These are phyloP conservation scores for Tricholomella constricta DNA, from an alignment of 768 basidiomycete genomes.

Conservation along the genomic window DNA sequence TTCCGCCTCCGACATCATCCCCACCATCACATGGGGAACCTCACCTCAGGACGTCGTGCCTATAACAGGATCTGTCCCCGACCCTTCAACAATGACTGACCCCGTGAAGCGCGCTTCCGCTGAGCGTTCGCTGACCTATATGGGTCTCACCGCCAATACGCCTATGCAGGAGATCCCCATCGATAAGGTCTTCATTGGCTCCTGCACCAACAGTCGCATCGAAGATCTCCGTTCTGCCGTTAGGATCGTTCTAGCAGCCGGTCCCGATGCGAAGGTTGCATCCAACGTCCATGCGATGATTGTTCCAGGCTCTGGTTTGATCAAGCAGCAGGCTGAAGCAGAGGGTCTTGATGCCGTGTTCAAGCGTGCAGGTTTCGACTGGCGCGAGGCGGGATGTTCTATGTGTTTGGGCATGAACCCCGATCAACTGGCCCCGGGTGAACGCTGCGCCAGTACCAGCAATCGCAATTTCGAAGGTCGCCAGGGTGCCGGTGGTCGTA, in stretches of 20 bases:
- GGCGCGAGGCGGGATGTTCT: slow-evolving; percentile 94
- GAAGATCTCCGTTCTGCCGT: slow-evolving; percentile 91
- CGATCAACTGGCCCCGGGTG: slow-evolving; percentile 80
- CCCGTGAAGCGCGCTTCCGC: slow-evolving; percentile 67
- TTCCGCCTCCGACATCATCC: slow-evolving; percentile 81
- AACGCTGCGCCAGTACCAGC: slow-evolving; percentile 89
- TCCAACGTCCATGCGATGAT: slow-evolving; percentile 82
- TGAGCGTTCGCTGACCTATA: slow-evolving; percentile 78
- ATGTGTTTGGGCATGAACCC: slow-evolving; percentile 98
- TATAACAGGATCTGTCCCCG: slow-evolving; percentile 80
- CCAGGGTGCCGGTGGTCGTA: slow-evolving; percentile 85
- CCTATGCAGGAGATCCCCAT: slow-evolving; percentile 77
- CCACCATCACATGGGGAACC: slow-evolving; percentile 92
- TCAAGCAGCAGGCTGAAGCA: slow-evolving; percentile 89
- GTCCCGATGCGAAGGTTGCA: slow-evolving; percentile 73
- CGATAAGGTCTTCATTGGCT: slow-evolving; percentile 93
- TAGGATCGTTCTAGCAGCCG: slow-evolving; percentile 72
- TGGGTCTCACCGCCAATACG: slow-evolving; percentile 81
- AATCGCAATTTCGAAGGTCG: slow-evolving; percentile 95
- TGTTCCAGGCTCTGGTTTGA: slow-evolving; percentile 87
- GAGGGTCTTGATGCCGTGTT: slow-evolving; percentile 87
- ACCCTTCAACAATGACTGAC: slow-evolving; percentile 68
- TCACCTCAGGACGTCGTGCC: slow-evolving; percentile 87
- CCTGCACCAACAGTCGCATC: slow-evolving; percentile 93
- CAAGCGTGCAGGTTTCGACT: slow-evolving; percentile 90